Percentiles rank a stretch among this genome's conserved stretches.
Evolutionary conservation across 495 filamentous ascomycete genomes (phyloP).

Genomic region (Friedmanniomyces simplex): DNA sequence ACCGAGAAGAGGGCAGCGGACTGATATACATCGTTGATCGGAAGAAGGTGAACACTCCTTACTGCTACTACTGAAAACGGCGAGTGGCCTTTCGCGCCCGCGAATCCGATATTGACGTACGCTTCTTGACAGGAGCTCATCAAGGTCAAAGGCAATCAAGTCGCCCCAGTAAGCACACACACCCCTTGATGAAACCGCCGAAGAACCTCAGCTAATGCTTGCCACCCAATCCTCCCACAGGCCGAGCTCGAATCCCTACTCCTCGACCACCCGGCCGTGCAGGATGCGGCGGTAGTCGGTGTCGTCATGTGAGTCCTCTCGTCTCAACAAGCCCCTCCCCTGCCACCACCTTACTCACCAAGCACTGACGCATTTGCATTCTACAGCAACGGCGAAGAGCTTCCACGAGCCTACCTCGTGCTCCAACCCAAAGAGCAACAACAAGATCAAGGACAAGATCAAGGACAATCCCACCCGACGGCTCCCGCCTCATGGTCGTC

Average conservation of each 20-base stretch:
- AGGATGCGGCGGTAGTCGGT: slow-evolving; percentile 32
- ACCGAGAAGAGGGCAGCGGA: slow-evolving; percentile 24
- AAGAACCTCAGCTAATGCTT: no score
- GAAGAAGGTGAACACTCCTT: slow-evolving; percentile 27
- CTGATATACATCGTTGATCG: slow-evolving; percentile 34
- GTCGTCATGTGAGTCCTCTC: slow-evolving; percentile 25
- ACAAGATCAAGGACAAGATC: no score
- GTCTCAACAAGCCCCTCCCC: no score
- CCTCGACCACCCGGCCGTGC: slow-evolving; percentile 30
- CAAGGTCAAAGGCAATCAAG: slow-evolving; percentile 48
- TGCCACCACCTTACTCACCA: no score
- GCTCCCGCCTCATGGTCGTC: no score
- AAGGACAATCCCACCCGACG: no score
- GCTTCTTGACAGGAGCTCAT: slow-evolving; percentile 27
- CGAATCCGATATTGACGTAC: not conserved
- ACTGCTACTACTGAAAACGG: not conserved
- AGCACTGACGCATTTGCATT: not conserved
- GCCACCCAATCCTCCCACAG: not conserved
- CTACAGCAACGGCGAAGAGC: slow-evolving; percentile 28
- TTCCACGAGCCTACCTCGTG: slow-evolving; percentile 31
- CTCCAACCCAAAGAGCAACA: slow-evolving; percentile 10
- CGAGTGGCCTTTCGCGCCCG: no score
- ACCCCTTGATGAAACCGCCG: not conserved
- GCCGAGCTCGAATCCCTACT: slow-evolving; percentile 33
- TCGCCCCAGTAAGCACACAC: slow-evolving; percentile 22